These are phyloP conservation scores for Paramyrothecium roridum DNA, from an alignment of 2,329 filamentous ascomycete species.

Conservation along the genomic window DNA sequence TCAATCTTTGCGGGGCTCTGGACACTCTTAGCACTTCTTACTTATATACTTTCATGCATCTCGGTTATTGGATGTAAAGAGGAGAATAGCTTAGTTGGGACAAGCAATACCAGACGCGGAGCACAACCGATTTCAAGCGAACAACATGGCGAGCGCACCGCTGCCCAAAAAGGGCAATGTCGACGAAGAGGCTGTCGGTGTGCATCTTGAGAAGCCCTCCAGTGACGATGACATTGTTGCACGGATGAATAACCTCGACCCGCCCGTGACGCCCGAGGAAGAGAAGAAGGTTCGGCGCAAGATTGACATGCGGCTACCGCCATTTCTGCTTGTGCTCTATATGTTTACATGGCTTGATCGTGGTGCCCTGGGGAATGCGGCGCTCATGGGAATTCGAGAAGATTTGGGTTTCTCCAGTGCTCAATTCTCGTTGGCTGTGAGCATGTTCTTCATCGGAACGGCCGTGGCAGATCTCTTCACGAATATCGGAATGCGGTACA, in stretches of 20 bases:
- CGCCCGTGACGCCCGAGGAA: slow-evolving; percentile 4
- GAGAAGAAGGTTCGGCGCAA: slow-evolving; percentile 12
- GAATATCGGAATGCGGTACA: background rate
- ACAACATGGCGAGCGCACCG: background rate
- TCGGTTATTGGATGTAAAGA: too few relatives aligned
- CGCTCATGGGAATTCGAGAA: slow-evolving; percentile 13
- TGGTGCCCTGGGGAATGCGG: slow-evolving; percentile 12
- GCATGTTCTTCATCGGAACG: slow-evolving; percentile 15
- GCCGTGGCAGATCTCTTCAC: background rate
- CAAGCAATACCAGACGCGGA: too few relatives aligned
- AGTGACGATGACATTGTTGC: slow-evolving; percentile 1
- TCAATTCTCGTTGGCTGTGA: slow-evolving; percentile 15
- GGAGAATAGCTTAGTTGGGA: too few relatives aligned
- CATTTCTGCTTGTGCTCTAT: slow-evolving; percentile 6
- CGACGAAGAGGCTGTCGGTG: slow-evolving; percentile 6
- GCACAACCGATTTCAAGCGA: too few relatives aligned
- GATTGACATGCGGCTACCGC: slow-evolving; percentile 10
- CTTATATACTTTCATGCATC: too few relatives aligned
- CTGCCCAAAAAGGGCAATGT: slow-evolving; percentile 9
- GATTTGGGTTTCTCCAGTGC: slow-evolving; percentile 13
- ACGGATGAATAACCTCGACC: slow-evolving; percentile 11
- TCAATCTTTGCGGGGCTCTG: background rate
- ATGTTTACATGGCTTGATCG: slow-evolving; percentile 10
- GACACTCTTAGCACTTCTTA: too few relatives aligned
- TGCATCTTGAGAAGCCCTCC: slow-evolving; percentile 1